Base-by-base conservation (phyloP, 1,284 basidiomycete species). In the Rugosomyces carneus region DNA sequence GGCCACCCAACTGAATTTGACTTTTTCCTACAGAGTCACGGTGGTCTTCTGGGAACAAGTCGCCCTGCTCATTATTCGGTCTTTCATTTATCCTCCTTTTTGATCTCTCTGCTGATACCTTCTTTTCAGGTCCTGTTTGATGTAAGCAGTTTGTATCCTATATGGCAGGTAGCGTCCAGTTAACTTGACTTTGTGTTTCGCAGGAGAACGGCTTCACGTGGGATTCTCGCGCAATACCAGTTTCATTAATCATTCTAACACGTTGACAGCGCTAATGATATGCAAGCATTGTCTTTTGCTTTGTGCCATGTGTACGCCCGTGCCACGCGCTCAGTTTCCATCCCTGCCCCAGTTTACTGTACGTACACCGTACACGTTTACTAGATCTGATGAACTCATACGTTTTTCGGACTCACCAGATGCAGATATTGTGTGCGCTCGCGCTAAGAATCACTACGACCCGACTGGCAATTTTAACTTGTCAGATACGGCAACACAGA, bases 301-400 rank as follows among this genome's bases (percentile, higher is more conserved):
- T 65, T 91, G 0, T 89, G 85, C 58, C 89, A 90, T 52, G 80
- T 88, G 1, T 92, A 89, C 52, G 86, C 86, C 0, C 72, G 87
- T 1, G 76, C 84, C 1, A 90, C 88, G 0, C 80, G 89, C 10
- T 88, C 86, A 0, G 88, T 91, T 0, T 89, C 86, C 0, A 87
- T 90, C 40, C 86, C 87, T 0, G 88, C 87, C 0, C 89, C 88
- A 0, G 85, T 89, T 0, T 91, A 89, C 55, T 90, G 87, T 89
- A 54, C 53, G 81, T 55, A 36, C 11, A 32, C 59, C 15, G 5
- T 23, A 37, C 37, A 6, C 24, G 1, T 10, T 13, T 13, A 1
- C 24, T 20, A 20, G 21, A 4, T 37, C 37, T 10, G 11, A 8
- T 6, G 36, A 21, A 5, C 27, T 40, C 8, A 45, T n/a, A 15